A percentile compares a stretch with the other conserved stretches of the same genome.
Conservation (phyloP, 495 filamentous ascomycete species). For the Penicillium malachiteum region DNA sequence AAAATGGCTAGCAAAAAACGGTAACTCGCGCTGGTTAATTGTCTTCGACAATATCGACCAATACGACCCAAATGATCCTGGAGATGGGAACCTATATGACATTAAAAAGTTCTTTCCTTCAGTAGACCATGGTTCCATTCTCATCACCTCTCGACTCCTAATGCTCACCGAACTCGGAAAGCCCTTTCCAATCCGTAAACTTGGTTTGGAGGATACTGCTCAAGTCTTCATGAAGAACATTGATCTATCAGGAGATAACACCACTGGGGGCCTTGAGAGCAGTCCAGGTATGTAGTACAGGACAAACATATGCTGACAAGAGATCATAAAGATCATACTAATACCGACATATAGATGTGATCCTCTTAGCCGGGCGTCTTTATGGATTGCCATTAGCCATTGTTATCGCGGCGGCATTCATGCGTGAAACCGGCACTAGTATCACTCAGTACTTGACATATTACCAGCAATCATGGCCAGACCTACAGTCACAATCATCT, state of each 20-base stretch:
- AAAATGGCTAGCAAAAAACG: constrained; percentile 24
- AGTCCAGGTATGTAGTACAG: constrained; percentile 14
- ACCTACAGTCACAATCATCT: constrained; percentile 31
- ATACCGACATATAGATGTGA: constrained; percentile 23
- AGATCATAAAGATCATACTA: constrained; percentile 13
- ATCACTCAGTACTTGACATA: constrained; percentile 36
- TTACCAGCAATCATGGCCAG: constrained; percentile 41
- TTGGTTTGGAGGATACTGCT: constrained; percentile 18
- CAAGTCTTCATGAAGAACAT: constrained; percentile 26
- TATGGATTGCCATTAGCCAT: constrained; percentile 46
- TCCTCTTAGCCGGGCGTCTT: too few relatives aligned
- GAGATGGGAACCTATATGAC: constrained; percentile 29
- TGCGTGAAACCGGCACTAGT: constrained; percentile 34
- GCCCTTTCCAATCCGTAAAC: constrained; percentile 22
- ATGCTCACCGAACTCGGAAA: constrained; percentile 26
- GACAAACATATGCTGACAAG: background rate
- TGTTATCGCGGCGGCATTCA: constrained; percentile 41
- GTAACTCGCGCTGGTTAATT: constrained; percentile 38
- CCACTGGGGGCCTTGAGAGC: constrained; percentile 5
- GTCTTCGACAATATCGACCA: constrained; percentile 45
- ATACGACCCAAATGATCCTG: too few relatives aligned
- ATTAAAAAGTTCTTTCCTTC: constrained; percentile 31
- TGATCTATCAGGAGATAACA: constrained; percentile 1
- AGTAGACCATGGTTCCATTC: constrained; percentile 40
- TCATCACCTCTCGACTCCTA: constrained; percentile 40